Evolutionary conservation across 306 rosid species (phyloP).

Genomic region (Glycine latifolia): DNA sequence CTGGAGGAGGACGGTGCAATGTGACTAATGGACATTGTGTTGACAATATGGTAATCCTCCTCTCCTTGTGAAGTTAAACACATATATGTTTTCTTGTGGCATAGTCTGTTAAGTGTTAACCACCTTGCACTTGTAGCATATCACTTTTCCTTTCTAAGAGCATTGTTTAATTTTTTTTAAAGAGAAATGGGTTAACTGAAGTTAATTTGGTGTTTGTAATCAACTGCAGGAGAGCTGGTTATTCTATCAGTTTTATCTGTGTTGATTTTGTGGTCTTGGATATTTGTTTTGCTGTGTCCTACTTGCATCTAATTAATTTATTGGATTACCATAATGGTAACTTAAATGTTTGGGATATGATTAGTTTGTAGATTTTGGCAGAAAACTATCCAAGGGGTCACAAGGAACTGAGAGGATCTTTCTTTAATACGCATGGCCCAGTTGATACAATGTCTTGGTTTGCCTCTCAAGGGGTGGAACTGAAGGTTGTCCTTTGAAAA

Average conservation of each 20-base stretch:
- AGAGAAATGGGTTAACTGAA: not conserved
- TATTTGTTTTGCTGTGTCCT: slow-evolving; percentile 30
- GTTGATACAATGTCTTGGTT: slow-evolving; percentile 96
- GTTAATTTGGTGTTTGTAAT: slow-evolving; percentile 15
- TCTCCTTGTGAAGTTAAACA: slow-evolving; percentile 23
- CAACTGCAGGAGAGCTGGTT: not conserved
- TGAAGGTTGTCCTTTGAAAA: slow-evolving; percentile 77
- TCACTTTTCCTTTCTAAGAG: not conserved
- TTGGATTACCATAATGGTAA: not conserved
- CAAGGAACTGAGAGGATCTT: slow-evolving; percentile 88
- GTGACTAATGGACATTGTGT: slow-evolving; percentile 88
- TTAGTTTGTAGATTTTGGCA: slow-evolving; percentile 74
- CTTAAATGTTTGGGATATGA: slow-evolving; percentile 45
- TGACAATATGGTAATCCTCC: slow-evolving; percentile 67
- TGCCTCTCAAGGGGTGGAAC: slow-evolving; percentile 83
- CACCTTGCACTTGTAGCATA: slow-evolving; percentile 11
- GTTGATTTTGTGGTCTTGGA: slow-evolving; percentile 20
- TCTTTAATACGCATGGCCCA: slow-evolving; percentile 74
- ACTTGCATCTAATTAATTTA: slow-evolving; percentile 34
- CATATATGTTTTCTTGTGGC: slow-evolving; percentile 4
- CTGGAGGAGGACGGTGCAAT: slow-evolving; percentile 97
- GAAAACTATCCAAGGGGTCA: slow-evolving; percentile 96
- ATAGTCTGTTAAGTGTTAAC: slow-evolving; percentile 11
- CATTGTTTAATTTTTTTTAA: not conserved
- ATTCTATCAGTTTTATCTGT: slow-evolving; percentile 2